Evolutionary conservation across 768 basidiomycete species (phyloP).

Genomic region (Calocybe gangraenosa): DNA sequence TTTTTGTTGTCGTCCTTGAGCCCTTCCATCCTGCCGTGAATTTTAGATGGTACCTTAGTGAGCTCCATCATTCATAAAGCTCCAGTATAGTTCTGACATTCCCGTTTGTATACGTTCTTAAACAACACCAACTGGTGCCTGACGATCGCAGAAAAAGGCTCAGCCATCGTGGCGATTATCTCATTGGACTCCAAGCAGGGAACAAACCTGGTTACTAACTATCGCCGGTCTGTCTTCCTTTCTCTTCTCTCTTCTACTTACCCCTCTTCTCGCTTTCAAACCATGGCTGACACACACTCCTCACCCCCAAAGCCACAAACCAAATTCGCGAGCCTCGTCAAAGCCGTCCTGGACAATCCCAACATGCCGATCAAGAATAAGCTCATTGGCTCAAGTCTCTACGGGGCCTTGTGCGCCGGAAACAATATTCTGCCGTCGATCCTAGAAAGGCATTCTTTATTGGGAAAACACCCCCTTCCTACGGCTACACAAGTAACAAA

Average conservation of each 20-base stretch:
- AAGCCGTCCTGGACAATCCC: constrained; percentile 31
- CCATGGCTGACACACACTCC: background rate
- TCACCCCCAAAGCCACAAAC: constrained; percentile 15
- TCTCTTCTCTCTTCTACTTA: constrained; percentile 9
- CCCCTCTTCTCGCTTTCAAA: too few species aligned
- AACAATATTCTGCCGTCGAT: too few species aligned
- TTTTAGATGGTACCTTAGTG: constrained; percentile 64
- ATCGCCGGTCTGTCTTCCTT: constrained; percentile 17
- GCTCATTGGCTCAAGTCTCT: constrained; percentile 62
- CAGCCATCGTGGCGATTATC: constrained; percentile 58
- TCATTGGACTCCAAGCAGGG: constrained; percentile 65
- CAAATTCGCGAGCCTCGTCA: constrained; percentile 43
- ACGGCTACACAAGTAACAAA: constrained; percentile 55
- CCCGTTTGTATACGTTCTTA: too few species aligned
- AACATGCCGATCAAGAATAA: constrained; percentile 32
- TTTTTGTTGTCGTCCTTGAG: too few species aligned
- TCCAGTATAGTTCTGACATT: background rate
- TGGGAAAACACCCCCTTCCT: background rate
- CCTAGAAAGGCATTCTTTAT: too few species aligned
- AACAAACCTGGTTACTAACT: constrained; percentile 80
- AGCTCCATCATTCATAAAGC: background rate
- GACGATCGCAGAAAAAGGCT: constrained; percentile 51
- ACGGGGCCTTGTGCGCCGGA: constrained; percentile 47
- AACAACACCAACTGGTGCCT: constrained; percentile 58
- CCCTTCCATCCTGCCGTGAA: constrained; percentile 64